Evolutionary conservation across 2,329 filamentous ascomycete species (phyloP), one percentile per base, ranked within the genome.

Genomic region (Metarhizium anisopliae): DNA sequence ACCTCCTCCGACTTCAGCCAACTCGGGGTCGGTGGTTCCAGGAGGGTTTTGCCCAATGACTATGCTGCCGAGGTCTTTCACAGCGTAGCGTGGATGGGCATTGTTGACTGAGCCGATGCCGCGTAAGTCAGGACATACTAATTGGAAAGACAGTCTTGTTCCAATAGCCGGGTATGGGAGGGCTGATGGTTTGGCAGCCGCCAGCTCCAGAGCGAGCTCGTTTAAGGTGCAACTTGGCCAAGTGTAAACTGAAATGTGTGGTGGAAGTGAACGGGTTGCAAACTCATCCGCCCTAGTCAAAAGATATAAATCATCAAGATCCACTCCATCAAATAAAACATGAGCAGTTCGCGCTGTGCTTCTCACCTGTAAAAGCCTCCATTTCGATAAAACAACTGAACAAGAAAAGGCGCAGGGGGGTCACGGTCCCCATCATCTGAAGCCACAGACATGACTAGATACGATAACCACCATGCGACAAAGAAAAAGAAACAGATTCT

Each of bases 121-220:
- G 16, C 70, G 72, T 29, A 87, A 82, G 70, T 96, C 90, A 2
- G 89, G 87, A 68, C 88, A 96, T 54, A 96, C 83, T 18, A 96
- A 81, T 51, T 92, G 87, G 73, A 94, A 97, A 58, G 84, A 85
- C n/a, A 96, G 79, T 54, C 93, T 84, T 8, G 91, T 93, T 58
- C 93, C 92, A 45, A 91, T 80, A 6, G 86, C 82, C 0, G 89
- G 89, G 42, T 79, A 76, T 0, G 91, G 90, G 2, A 96, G 80
- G 20, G 90, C 74, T 2, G 77, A 73, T 0, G 89, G 87, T 51
- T 70, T 77, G 1, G 86, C 80, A 52, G 82, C 81, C 51, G 83
- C 81, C 56, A 97, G 80, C 54, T 93, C 85, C 56, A 89, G 83
- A 25, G 87, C 85, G 40, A 97, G 83, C 70, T 96, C 91, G 61